These are phyloP conservation scores for Malbranchea cinnamomea DNA, from an alignment of 2,329 filamentous ascomycete species.

Conservation along the genomic window DNA sequence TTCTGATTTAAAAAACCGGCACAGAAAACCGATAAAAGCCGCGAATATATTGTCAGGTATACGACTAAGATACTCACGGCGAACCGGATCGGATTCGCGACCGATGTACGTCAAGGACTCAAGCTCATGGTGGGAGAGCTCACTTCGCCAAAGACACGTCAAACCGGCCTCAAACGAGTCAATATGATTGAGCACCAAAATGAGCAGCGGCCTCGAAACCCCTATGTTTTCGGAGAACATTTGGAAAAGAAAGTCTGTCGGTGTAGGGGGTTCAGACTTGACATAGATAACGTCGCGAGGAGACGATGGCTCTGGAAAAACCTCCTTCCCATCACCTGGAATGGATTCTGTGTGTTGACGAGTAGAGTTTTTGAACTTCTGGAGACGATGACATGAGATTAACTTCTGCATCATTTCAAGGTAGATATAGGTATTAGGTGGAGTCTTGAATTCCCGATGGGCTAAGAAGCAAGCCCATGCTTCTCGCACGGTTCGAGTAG, in stretches of 20 bases:
- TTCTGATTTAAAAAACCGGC: conserved; percentile 16
- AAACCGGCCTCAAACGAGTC: conserved; percentile 26
- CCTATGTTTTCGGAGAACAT: conserved; percentile 33
- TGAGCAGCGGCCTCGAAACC: conserved; percentile 30
- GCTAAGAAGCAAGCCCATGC: conserved; percentile 51
- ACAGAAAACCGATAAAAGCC: conserved; percentile 31
- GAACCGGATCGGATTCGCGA: neutral
- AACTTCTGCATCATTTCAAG: conserved; percentile 44
- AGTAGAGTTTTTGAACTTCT: conserved; percentile 1
- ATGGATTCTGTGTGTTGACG: conserved; percentile 20
- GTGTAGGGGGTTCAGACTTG: conserved; percentile 36
- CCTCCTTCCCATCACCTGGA: conserved; percentile 43
- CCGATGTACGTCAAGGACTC: conserved; percentile 3
- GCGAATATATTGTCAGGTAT: conserved; percentile 26
- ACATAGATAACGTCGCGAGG: conserved; percentile 44
- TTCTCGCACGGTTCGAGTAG: conserved; percentile 46
- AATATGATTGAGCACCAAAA: conserved; percentile 35
- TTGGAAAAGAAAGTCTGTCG: conserved; percentile 36
- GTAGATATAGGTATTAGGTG: conserved; percentile 30
- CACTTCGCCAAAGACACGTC: conserved; percentile 26
- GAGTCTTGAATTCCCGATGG: conserved; percentile 31
- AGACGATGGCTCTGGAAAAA: conserved; percentile 39
- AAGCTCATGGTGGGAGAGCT: conserved; percentile 18
- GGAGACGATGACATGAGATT: conserved; percentile 18
- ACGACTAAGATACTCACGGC: conserved; percentile 13